Base-by-base conservation (phyloP, 352 stramenopile species). In the Peronospora farinosa region DNA sequence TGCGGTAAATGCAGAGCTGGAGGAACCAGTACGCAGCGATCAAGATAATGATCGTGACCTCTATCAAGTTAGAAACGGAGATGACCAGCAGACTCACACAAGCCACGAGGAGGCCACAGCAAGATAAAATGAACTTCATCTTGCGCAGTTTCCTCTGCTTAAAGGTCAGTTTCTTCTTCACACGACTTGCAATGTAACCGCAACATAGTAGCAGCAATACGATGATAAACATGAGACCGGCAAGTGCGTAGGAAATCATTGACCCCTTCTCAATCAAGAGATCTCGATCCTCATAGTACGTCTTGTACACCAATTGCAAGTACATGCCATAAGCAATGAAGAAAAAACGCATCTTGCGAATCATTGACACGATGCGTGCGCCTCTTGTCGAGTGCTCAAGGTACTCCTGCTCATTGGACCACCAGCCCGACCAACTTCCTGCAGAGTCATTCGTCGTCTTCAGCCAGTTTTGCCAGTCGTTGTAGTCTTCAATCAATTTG, bases 391-490 rank as follows among this genome's bases (percentile, higher is more conserved):
- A 88, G 65, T 91, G 79, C 57, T 94, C 84, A 17, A 92, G 48
- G 50, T 88, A 91, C 39, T 83, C 74, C 7, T 89, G 38, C 43
- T 95, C 84, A 39, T 77, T 86, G n/a, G 74, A 83, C 81, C 81
- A 95, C 84, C 84, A 95, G 32, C 84, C 84, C 21, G 83, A 85
- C 84, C 84, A 95, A 74, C 81, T 92, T 23, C 85, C 74, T 1
- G 80, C 75, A 17, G 81, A 91, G 51, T 95, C 84, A 32, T 95
- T 92, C 21, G 81, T 88, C 31, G 82, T 92, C 19, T 65, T 72
- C 55, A 98, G 90, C 95, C 95, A 98, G 49, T 90, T 84, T 33
- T 98, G 80, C 84, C 93, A 98, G 53, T 93, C 79, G 43, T 74
- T 86, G 66, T 86, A 98, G 69, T 99, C 96, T 7, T 89, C 77